Percentiles rank a stretch among this genome's conserved stretches.
These are phyloP conservation scores for Pleomassaria siparia DNA, from an alignment of 2,329 filamentous ascomycete genomes.

Conservation along the genomic window DNA sequence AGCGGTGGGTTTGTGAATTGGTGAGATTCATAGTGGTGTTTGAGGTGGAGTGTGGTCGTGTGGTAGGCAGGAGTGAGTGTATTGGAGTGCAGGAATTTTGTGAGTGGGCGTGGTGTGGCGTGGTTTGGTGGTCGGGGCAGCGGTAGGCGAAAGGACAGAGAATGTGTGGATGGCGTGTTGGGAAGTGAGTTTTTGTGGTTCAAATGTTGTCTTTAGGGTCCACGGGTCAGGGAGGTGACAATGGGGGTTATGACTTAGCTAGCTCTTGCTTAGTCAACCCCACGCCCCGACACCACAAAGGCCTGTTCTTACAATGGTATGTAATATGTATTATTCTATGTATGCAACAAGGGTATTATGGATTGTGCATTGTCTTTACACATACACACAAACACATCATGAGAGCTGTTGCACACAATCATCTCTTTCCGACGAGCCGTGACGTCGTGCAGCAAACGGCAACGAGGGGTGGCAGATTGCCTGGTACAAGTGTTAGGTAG, in stretches of 20 bases:
- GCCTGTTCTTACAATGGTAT: neutral
- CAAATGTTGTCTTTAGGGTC: neutral
- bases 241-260: neutral
- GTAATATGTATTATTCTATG: no score
- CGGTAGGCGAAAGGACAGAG: neutral
- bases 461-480: neutral
- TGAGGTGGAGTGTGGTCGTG: conserved; percentile 2
- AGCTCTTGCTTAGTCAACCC: neutral
- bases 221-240: neutral
- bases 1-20: conserved; percentile 9
- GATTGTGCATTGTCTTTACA: neutral
- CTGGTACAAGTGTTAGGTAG: no score
- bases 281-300: neutral
- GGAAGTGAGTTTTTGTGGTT: neutral
- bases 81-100: conserved; percentile 1
- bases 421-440: neutral
- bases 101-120: no score
- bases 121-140: neutral
- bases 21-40: conserved; percentile 16
- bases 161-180: neutral
- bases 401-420: conserved; percentile 1
- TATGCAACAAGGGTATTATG: neutral
- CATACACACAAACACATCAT: neutral
- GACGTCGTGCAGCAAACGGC: neutral
- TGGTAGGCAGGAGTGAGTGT: neutral